phyloP scores from a whole-genome alignment of 176 grass and related monocot genomes.

The Bolboschoenus planiculmis region DNA sequence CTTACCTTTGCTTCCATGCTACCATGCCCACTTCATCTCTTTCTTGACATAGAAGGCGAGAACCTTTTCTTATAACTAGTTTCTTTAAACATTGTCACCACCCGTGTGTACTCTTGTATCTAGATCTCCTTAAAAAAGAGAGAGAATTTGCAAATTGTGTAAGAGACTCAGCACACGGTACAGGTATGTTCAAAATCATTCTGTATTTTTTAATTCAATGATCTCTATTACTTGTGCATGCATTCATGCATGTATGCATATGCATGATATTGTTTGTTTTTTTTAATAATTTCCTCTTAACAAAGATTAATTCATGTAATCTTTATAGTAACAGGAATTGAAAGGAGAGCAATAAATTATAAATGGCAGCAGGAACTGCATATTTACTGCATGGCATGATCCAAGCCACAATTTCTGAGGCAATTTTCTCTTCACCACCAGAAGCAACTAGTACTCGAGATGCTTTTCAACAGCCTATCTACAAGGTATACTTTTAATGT shows the following conservation, averaged over 20 bases:
- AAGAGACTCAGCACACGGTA: neutral
- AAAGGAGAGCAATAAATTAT: neutral
- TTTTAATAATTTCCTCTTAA: too few species aligned
- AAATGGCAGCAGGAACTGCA: slow-evolving; percentile 14
- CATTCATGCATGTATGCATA: neutral
- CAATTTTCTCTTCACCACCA: slow-evolving; percentile 9
- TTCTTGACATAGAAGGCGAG: neutral
- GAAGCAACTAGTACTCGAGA: neutral
- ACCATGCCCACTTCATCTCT: neutral
- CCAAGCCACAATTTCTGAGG: slow-evolving; percentile 20
- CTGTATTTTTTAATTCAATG: neutral
- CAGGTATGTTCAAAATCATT: neutral
- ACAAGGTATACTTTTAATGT: neutral
- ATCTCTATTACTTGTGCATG: neutral
- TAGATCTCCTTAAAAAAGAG: neutral
- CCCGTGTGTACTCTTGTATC: neutral
- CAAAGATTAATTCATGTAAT: neutral
- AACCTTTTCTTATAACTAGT: neutral
- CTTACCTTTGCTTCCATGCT: neutral
- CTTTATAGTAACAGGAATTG: neutral
- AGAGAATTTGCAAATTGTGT: neutral
- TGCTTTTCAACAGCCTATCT: neutral
- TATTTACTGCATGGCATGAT: slow-evolving; percentile 23
- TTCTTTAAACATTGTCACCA: neutral
- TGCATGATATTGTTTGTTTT: neutral